A percentile compares a stretch with the other conserved stretches of the same genome.
Evolutionary conservation across 257 asterid species (phyloP).

Genomic region (Cynanchum wilfordii): DNA sequence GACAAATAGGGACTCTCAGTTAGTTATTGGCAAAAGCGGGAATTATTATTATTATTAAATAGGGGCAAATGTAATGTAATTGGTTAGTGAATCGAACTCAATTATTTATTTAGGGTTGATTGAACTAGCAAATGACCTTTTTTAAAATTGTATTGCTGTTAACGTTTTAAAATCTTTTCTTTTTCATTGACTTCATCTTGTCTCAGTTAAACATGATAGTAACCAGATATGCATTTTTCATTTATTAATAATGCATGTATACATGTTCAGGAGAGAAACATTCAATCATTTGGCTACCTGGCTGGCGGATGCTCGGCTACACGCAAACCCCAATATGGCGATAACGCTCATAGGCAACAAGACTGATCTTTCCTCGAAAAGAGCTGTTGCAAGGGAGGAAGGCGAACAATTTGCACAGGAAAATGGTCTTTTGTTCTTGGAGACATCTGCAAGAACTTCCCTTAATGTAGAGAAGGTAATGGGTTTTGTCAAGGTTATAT

Average conservation of each 20-base stretch:
- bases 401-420: slow-evolving; percentile 87
- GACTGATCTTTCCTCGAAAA: slow-evolving; percentile 66
- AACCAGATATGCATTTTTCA: neutral
- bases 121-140: neutral
- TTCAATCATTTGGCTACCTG: slow-evolving; percentile 77
- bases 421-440: slow-evolving; percentile 66
- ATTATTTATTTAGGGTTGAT: neutral
- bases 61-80: neutral
- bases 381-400: slow-evolving; percentile 80
- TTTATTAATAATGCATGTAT: slow-evolving; percentile 1
- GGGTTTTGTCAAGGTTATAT: neutral
- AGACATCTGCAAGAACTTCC: slow-evolving; percentile 80
- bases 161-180: neutral
- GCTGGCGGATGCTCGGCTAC: slow-evolving; percentile 86
- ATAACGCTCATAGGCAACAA: slow-evolving; percentile 75
- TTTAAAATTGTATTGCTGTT: neutral
- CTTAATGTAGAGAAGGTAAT: slow-evolving; percentile 76
- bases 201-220: neutral
- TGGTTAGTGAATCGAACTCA: neutral
- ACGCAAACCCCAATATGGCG: slow-evolving; percentile 74
- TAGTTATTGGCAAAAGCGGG: neutral
- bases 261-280: slow-evolving; percentile 55
- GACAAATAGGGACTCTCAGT: neutral
- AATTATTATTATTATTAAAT: neutral
- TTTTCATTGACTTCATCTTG: neutral